Evolutionary conservation across 192 early-diverging fungal species (phyloP), one percentile per base, ranked within the genome.

Genomic region (Umbelopsis ramanniana): DNA sequence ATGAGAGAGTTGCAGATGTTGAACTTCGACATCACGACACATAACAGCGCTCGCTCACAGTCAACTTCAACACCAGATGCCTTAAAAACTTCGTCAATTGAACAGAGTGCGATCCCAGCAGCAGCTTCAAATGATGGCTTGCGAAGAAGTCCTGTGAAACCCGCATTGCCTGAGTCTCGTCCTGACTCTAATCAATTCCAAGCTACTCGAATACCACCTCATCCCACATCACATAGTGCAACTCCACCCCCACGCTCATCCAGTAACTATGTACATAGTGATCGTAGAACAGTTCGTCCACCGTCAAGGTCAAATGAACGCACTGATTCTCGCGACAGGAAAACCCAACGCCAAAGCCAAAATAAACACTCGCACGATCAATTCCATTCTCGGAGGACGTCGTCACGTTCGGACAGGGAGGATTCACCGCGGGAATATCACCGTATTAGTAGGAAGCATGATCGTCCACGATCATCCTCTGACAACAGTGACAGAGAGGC

Each of bases 1-100:
- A 26, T 63, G 14, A 29, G 26, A 37, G 57, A 63, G 26, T 19
- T 63, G 19, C 57, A 63, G 33, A 37, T 63, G 57, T 19, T 63
- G 7, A 63, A 63, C 37, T 26, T 35, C 23, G 26, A 63, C 11
- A 50, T 50, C n/a, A 50, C 48, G 5, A 5, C 48, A 21, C 48
- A 15, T 21, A 21, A 0, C 15, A 21, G 6, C 19, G 17, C 7
- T 50, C n/a, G 5, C 6, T 10, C 47, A 4, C 19, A 12, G 9
- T 19, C 48, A 15, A 50, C 48, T 50, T 50, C 48, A n/a, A 50
- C 15, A 50, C 48, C 48, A 15, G 48, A 50, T n/a, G 6, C 17
- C 19, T 1, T 6, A 15, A 1, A 8, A 50, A 6, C 48, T 50
- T 21, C 48, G 15, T 6, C 48, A n/a, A 8, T 15, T 1, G 19